These are phyloP conservation scores for Hura crepitans DNA, from an alignment of 441 rosid genomes.

Conservation along the genomic window DNA sequence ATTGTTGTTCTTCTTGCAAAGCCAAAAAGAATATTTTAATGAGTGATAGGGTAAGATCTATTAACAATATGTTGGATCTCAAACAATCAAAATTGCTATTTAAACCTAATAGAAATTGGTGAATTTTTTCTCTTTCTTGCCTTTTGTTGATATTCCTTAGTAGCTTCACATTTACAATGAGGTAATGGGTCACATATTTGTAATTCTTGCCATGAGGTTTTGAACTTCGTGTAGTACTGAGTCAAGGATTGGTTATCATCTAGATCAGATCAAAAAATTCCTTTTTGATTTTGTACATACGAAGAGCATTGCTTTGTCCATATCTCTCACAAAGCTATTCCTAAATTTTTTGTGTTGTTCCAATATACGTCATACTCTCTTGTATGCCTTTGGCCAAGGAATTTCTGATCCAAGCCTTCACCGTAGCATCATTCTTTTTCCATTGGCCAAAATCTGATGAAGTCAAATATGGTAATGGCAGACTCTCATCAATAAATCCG, in stretches of 20 bases:
- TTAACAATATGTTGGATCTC: too few relatives aligned
- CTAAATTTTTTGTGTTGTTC: slow-evolving; percentile 6
- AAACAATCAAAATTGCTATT: too few relatives aligned
- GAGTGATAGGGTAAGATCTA: neutral
- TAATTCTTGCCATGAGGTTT: neutral
- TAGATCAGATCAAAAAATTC: neutral
- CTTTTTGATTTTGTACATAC: slow-evolving; percentile 1
- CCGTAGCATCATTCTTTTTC: too few relatives aligned
- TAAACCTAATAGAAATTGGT: neutral
- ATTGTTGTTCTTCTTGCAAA: neutral
- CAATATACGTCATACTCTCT: neutral
- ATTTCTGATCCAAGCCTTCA: too few relatives aligned
- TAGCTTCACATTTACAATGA: neutral
- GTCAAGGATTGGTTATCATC: neutral
- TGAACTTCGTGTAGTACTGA: slow-evolving; percentile 3
- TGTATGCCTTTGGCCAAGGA: neutral
- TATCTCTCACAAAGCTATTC: neutral
- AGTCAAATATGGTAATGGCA: too few relatives aligned
- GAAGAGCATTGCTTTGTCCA: slow-evolving; percentile 11
- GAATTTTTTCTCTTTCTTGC: neutral
- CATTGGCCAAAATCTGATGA: too few relatives aligned
- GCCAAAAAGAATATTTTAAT: neutral
- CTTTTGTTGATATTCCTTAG: neutral
- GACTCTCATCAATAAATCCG: too few relatives aligned
- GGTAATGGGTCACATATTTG: slow-evolving; percentile 4